Evolutionary conservation across 2,329 filamentous ascomycete species (phyloP).

Genomic region (Clonostachys chloroleuca): DNA sequence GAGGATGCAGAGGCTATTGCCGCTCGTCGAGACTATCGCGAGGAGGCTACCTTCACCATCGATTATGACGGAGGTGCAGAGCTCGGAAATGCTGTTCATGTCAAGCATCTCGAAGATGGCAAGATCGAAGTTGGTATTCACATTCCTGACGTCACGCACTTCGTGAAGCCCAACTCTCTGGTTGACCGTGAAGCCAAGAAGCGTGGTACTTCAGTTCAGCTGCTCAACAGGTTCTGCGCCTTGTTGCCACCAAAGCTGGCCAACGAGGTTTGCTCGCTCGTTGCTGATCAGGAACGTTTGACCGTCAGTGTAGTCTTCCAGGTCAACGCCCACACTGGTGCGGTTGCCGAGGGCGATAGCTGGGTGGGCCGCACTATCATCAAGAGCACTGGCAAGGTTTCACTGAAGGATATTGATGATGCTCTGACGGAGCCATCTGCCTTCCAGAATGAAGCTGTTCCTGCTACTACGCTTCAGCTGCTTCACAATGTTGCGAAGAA

Average conservation of each 20-base stretch:
- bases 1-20: conserved; percentile 74
- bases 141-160: conserved; percentile 91
- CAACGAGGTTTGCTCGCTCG: conserved; percentile 81
- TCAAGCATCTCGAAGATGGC: conserved; percentile 78
- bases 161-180: conserved; percentile 92
- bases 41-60: conserved; percentile 85
- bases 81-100: conserved; percentile 87
- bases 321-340: conserved; percentile 76
- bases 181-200: conserved; percentile 98
- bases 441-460: conserved; percentile 60
- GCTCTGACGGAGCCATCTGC: conserved; percentile 63
- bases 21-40: conserved; percentile 83
- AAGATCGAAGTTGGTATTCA: conserved; percentile 93
- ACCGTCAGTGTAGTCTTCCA: conserved; percentile 92
- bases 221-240: conserved; percentile 83
- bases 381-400: conserved; percentile 83
- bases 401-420: conserved; percentile 80
- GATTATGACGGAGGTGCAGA: conserved; percentile 84
- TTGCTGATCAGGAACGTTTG: conserved; percentile 83
- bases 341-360: conserved; percentile 76
- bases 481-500: conserved; percentile 81
- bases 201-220: conserved; percentile 90
- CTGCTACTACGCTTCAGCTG: conserved; percentile 73
- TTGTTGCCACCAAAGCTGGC: conserved; percentile 86
- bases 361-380: conserved; percentile 95